A percentile compares a stretch with the other conserved stretches of the same genome.
These are phyloP conservation scores for Colletotrichum tamarilloi DNA, from an alignment of 2,329 filamentous ascomycete genomes.

Conservation along the genomic window DNA sequence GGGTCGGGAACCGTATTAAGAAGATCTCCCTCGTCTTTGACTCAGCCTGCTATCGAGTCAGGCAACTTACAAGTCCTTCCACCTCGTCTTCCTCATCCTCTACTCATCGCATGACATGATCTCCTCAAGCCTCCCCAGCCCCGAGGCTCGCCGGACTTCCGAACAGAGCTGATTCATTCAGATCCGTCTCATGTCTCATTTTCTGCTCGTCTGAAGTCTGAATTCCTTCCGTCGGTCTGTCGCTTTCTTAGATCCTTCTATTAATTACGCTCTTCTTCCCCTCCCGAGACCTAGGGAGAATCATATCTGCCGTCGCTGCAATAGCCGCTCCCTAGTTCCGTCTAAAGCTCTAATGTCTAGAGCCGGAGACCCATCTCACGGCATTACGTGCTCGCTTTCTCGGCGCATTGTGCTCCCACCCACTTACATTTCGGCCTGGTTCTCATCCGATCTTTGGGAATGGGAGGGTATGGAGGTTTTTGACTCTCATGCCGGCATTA, in stretches of 20 bases:
- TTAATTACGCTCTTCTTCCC: not conserved
- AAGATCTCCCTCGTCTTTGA: not conserved
- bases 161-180: not conserved
- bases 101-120: conserved; percentile 17
- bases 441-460: conserved; percentile 21
- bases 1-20: too few relatives aligned
- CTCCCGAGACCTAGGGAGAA: not conserved
- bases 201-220: conserved; percentile 4
- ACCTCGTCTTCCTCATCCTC: not conserved
- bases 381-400: not conserved
- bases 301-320: not conserved
- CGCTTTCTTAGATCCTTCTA: not conserved
- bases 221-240: not conserved
- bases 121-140: conserved; percentile 23
- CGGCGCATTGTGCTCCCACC: conserved; percentile 4
- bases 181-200: not conserved
- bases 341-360: not conserved
- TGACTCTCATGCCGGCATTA: not conserved
- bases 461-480: not conserved
- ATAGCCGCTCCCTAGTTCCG: not conserved
- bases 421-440: conserved; percentile 7
- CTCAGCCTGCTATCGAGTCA: conserved; percentile 6
- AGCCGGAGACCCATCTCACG: not conserved
- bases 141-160: conserved; percentile 13
- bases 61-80: not conserved